phyloP scores from a whole-genome alignment of 495 filamentous ascomycete genomes.

The Penicillium paxilli region DNA sequence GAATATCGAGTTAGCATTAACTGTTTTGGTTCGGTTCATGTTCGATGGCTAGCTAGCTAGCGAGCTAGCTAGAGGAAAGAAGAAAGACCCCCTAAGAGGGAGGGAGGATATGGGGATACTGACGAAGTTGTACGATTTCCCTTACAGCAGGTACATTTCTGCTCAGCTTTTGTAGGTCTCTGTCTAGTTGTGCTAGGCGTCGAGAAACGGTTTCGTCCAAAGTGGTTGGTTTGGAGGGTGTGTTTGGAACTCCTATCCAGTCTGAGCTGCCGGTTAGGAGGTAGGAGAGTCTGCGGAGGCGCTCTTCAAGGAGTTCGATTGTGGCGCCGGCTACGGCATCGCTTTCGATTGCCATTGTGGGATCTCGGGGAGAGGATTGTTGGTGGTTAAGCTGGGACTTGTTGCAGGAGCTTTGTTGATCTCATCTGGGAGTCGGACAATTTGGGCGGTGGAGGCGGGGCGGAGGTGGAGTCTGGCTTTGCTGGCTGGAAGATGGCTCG shows the following conservation, averaged over 20 bases:
- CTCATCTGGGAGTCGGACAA: no score
- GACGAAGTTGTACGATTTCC: constrained; percentile 53
- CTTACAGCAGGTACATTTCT: constrained; percentile 46
- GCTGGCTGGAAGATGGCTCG: no score
- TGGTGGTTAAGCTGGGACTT: neutral
- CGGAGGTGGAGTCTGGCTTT: constrained; percentile 26
- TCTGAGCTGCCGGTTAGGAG: constrained; percentile 62
- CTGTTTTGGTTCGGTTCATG: neutral
- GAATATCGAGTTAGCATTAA: neutral
- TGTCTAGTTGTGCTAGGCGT: constrained; percentile 65
- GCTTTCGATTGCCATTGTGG: constrained; percentile 39
- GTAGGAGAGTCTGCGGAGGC: constrained; percentile 73
- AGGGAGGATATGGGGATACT: constrained; percentile 7
- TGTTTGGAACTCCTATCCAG: constrained; percentile 41
- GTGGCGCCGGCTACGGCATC: constrained; percentile 52
- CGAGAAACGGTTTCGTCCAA: constrained; percentile 46
- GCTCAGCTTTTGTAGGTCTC: constrained; percentile 51
- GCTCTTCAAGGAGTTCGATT: constrained; percentile 73
- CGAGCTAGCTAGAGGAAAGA: no score
- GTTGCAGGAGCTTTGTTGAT: neutral
- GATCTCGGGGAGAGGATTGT: neutral
- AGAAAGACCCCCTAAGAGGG: no score
- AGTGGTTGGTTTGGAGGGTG: constrained; percentile 36
- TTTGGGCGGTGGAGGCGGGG: constrained; percentile 7
- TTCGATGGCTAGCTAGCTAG: no score